Percentiles rank a stretch among this genome's conserved stretches.
phyloP scores from a whole-genome alignment of 2,329 filamentous ascomycete genomes.

The Pseudogymnoascus sp. region DNA sequence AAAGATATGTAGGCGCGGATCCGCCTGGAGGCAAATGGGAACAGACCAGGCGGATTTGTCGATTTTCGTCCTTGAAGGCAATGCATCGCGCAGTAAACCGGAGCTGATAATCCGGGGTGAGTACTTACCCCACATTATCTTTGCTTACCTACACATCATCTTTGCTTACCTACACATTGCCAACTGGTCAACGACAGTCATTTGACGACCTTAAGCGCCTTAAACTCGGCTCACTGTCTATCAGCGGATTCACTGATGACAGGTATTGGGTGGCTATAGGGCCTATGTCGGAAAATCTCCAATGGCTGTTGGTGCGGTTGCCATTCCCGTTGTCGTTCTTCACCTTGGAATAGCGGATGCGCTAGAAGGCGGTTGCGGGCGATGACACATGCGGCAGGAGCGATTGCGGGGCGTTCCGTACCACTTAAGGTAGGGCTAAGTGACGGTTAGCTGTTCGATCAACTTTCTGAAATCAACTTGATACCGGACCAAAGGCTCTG shows the following conservation, averaged over 20 bases:
- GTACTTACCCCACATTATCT: neutral
- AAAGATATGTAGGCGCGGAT: neutral
- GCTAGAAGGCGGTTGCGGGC: neutral
- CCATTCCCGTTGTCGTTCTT: neutral
- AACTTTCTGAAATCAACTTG: neutral
- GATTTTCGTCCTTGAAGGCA: neutral
- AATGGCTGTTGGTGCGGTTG: neutral
- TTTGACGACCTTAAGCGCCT: neutral
- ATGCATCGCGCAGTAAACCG: neutral
- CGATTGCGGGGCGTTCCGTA: neutral
- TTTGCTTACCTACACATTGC: neutral
- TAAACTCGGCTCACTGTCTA: neutral
- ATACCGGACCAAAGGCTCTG: neutral
- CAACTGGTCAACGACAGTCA: neutral
- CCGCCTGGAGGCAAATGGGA: neutral
- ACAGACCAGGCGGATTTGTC: neutral
- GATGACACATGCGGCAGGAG: neutral
- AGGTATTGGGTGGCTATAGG: neutral
- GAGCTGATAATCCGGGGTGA: neutral
- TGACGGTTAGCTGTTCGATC: neutral
- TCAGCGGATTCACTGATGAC: neutral
- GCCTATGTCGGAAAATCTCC: neutral
- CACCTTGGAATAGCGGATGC: neutral
- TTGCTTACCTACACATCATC: neutral
- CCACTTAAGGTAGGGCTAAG: neutral